Conservation (phyloP, 768 basidiomycete genomes). For the Collybiopsis luxurians region DNA sequence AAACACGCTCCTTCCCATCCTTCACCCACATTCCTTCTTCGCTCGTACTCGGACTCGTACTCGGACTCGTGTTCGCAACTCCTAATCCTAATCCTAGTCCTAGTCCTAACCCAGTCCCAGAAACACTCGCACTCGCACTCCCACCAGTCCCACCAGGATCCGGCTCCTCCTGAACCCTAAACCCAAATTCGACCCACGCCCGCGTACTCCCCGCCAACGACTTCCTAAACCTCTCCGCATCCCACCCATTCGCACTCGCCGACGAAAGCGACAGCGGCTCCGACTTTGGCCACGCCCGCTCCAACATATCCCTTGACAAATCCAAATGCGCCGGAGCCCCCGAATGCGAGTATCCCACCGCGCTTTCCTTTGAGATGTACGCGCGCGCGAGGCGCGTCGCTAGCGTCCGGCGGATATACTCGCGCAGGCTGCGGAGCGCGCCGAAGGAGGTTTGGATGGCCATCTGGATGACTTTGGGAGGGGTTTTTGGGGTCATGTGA, state of each 20-base stretch:
- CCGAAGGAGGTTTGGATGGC: slow-evolving; percentile 50
- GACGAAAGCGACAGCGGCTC: slow-evolving; percentile 35
- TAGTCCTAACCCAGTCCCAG: neutral
- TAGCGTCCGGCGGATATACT: slow-evolving; percentile 60
- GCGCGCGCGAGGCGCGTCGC: slow-evolving; percentile 62
- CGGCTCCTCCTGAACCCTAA: slow-evolving; percentile 23
- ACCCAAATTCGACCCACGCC: slow-evolving; percentile 52
- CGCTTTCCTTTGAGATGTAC: slow-evolving; percentile 55
- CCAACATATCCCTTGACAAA: slow-evolving; percentile 62
- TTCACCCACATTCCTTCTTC: slow-evolving; percentile 8
- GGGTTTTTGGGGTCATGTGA: slow-evolving; percentile 11
- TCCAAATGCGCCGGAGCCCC: slow-evolving; percentile 60
- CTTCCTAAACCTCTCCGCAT: slow-evolving; percentile 55
- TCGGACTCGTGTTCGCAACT: too few relatives aligned
- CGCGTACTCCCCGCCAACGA: slow-evolving; percentile 52
- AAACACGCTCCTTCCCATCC: slow-evolving; percentile 47
- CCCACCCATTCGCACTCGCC: slow-evolving; percentile 53
- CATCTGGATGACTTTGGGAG: slow-evolving; percentile 22
- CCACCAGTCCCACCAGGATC: slow-evolving; percentile 22
- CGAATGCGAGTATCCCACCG: slow-evolving; percentile 52
- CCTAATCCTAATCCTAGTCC: slow-evolving; percentile 23
- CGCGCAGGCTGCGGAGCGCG: slow-evolving; percentile 59
- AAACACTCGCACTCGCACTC: neutral
- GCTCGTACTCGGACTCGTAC: slow-evolving; percentile 8
- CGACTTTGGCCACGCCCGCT: slow-evolving; percentile 71